Evolutionary conservation across 225 moss, liverwort and hornwort genomes (phyloP).

Genomic region (Neckera pumila): DNA sequence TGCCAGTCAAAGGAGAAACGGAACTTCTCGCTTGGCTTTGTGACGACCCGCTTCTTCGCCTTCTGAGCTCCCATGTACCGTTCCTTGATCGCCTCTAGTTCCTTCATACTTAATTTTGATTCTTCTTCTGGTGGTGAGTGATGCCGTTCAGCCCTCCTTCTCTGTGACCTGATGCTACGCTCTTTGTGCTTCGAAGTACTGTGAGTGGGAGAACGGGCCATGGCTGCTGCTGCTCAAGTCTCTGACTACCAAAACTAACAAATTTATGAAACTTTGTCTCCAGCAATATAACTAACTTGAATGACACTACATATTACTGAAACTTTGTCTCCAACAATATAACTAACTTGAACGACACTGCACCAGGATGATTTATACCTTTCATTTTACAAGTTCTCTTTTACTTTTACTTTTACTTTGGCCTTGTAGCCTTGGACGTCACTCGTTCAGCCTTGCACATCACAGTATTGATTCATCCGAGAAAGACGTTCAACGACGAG

Average conservation of each 20-base stretch:
- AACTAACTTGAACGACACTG: neutral
- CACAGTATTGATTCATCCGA: no score
- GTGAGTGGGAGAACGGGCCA: neutral
- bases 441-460: neutral
- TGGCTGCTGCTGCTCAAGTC: neutral
- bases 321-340: neutral
- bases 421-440: neutral
- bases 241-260: neutral
- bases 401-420: neutral
- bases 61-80: constrained; percentile 59
- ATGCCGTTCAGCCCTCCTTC: neutral
- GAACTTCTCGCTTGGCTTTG: constrained; percentile 60
- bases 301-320: fast-evolving
- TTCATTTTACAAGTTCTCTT: neutral
- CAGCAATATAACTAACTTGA: neutral
- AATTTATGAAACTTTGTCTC: neutral
- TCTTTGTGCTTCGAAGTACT: neutral
- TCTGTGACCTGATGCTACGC: neutral
- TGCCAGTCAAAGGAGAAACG: constrained; percentile 68
- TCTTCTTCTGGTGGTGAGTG: neutral
- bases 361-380: neutral
- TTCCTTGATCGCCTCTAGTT: neutral
- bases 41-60: constrained; percentile 36
- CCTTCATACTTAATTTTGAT: neutral
- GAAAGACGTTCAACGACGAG: no score